Conservation (phyloP, 495 filamentous ascomycete genomes). For the Baudoinia panamericana region DNA sequence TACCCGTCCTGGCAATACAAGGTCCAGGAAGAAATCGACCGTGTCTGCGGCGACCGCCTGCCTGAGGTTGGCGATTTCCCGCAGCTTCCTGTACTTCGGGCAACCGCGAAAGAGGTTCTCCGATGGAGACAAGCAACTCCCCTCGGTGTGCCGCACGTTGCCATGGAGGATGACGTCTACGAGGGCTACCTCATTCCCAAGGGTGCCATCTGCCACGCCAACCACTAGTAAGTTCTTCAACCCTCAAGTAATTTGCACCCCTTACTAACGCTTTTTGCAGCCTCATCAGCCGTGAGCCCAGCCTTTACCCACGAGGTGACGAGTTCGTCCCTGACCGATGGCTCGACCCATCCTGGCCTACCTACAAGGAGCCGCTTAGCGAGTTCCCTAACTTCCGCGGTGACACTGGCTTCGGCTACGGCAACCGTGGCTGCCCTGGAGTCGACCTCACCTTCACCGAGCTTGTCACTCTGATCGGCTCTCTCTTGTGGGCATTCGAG, state of each 20-base stretch:
- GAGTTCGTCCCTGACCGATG: slow-evolving; percentile 38
- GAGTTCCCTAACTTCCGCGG: slow-evolving; percentile 36
- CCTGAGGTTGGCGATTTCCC: slow-evolving; percentile 25
- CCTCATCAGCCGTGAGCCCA: slow-evolving; percentile 15
- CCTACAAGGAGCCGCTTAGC: slow-evolving; percentile 21
- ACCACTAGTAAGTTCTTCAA: slow-evolving; percentile 15
- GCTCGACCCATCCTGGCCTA: slow-evolving; percentile 36
- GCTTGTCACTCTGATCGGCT: slow-evolving; percentile 43
- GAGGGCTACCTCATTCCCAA: slow-evolving; percentile 33
- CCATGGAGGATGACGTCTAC: slow-evolving; percentile 21
- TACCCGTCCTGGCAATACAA: slow-evolving; percentile 42
- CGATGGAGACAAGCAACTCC: slow-evolving; percentile 39
- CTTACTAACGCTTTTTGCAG: slow-evolving; percentile 3
- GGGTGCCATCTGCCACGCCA: slow-evolving; percentile 35
- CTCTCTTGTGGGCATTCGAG: slow-evolving; percentile 46
- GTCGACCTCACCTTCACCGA: slow-evolving; percentile 39
- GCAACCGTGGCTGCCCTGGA: slow-evolving; percentile 39
- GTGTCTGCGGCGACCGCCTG: slow-evolving; percentile 32
- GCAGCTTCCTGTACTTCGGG: slow-evolving; percentile 34
- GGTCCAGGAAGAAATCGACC: slow-evolving; percentile 44
- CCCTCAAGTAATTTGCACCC: not conserved
- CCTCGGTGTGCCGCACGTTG: slow-evolving; percentile 17
- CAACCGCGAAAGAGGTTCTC: slow-evolving; percentile 47
- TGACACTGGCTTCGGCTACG: slow-evolving; percentile 37
- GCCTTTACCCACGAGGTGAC: slow-evolving; percentile 30